Evolutionary conservation across 2,329 filamentous ascomycete species (phyloP).

Genomic region (Cadophora malorum): DNA sequence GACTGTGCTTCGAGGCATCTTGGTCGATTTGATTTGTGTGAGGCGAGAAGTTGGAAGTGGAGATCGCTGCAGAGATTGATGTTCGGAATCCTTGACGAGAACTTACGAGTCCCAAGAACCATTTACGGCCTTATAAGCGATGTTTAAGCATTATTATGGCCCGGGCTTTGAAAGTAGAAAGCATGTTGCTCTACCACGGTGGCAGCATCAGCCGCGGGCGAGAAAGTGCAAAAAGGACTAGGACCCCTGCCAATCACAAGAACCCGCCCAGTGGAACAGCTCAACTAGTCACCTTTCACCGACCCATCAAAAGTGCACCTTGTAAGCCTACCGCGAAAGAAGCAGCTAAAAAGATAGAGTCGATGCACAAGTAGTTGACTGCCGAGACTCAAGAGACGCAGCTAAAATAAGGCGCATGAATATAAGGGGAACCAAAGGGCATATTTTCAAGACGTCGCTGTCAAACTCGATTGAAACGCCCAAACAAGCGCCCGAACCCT

Average conservation of each 20-base stretch:
- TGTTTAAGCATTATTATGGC: slow-evolving; percentile 12
- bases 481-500: neutral
- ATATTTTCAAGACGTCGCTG: slow-evolving; percentile 10
- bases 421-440: slow-evolving; percentile 19
- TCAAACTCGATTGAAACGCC: slow-evolving; percentile 5
- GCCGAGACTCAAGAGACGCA: slow-evolving; percentile 4
- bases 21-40: neutral
- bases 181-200: slow-evolving; percentile 7
- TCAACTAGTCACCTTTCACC: slow-evolving; percentile 13
- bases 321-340: slow-evolving; percentile 14
- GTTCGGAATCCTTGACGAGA: slow-evolving; percentile 17
- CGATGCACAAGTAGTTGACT: slow-evolving; percentile 11
- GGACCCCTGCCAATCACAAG: slow-evolving; percentile 14
- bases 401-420: slow-evolving; percentile 13
- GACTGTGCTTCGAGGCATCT: slow-evolving; percentile 14
- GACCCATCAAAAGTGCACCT: slow-evolving; percentile 20
- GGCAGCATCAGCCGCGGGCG: slow-evolving; percentile 12
- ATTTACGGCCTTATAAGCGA: slow-evolving; percentile 15
- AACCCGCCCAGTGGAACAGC: slow-evolving; percentile 16
- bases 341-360: slow-evolving; percentile 6
- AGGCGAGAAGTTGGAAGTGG: slow-evolving; percentile 5
- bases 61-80: slow-evolving; percentile 4
- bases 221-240: slow-evolving; percentile 18
- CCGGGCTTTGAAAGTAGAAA: neutral
- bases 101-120: neutral